Conservation (phyloP, 257 asterid species). For the Handroanthus guayacan region DNA sequence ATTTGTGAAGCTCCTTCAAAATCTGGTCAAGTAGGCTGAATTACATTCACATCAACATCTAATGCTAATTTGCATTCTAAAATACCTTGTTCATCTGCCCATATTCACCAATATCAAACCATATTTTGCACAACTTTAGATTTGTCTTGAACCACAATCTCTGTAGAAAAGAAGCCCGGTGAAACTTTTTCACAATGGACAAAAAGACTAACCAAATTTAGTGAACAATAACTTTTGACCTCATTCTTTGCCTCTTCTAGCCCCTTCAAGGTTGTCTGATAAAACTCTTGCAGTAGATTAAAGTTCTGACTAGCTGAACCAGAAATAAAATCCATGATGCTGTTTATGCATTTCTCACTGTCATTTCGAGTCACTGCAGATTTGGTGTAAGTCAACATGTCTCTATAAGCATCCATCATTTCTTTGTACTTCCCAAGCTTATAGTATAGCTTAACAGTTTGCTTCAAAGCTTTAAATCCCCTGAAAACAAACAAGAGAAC, state of each 20-base stretch:
- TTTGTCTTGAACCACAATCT: slow-evolving; percentile 98
- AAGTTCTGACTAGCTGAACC: slow-evolving; percentile 97
- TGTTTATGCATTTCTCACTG: slow-evolving; percentile 96
- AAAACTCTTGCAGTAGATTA: slow-evolving; percentile 84
- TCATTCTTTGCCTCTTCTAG: slow-evolving; percentile 99
- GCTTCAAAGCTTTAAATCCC: slow-evolving; percentile 99
- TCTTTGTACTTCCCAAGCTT: slow-evolving; percentile 89
- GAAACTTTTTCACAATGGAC: slow-evolving; percentile 24
- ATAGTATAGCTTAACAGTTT: slow-evolving; percentile 93
- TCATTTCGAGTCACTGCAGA: slow-evolving; percentile 98
- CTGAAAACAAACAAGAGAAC: slow-evolving; percentile 52
- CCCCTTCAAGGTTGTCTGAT: slow-evolving; percentile 90
- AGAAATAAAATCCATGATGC: slow-evolving; percentile 96
- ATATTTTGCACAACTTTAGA: slow-evolving; percentile 96
- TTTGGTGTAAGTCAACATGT: slow-evolving; percentile 89
- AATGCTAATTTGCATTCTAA: slow-evolving; percentile 24
- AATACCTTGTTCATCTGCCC: slow-evolving; percentile 95
- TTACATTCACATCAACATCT: slow-evolving; percentile 27
- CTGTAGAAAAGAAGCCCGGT: slow-evolving; percentile 49
- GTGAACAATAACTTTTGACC: slow-evolving; percentile 50
- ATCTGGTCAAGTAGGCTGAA: slow-evolving; percentile 57
- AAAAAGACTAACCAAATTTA: not conserved
- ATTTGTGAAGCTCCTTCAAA: slow-evolving; percentile 94
- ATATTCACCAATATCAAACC: slow-evolving; percentile 95
- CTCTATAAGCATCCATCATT: slow-evolving; percentile 97